These are phyloP conservation scores for Epichloe gansuensis DNA, from an alignment of 2,329 filamentous ascomycete species.

Conservation along the genomic window DNA sequence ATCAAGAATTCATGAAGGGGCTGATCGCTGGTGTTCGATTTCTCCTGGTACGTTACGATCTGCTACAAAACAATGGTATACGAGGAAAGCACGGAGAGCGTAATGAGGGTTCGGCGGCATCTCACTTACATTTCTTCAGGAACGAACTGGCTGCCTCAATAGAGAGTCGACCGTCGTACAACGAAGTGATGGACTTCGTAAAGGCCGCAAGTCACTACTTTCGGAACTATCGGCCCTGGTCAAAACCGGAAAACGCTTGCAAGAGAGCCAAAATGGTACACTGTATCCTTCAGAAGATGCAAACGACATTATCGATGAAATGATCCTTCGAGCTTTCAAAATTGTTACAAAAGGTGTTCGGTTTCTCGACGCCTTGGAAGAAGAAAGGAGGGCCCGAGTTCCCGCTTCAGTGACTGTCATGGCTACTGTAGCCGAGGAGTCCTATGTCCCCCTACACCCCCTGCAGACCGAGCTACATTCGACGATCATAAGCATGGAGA, in stretches of 20 bases:
- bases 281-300: slow-evolving; percentile 41
- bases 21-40: slow-evolving; percentile 88
- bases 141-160: slow-evolving; percentile 78
- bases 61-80: not conserved
- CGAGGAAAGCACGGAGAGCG: not conserved
- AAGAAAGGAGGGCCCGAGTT: slow-evolving; percentile 39
- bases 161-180: slow-evolving; percentile 67
- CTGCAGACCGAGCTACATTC: slow-evolving; percentile 43
- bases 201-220: slow-evolving; percentile 74
- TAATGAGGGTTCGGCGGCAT: not conserved
- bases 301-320: slow-evolving; percentile 76
- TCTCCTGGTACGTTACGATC: slow-evolving; percentile 55
- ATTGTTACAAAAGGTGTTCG: slow-evolving; percentile 84
- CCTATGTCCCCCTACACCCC: slow-evolving; percentile 50
- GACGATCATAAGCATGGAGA: slow-evolving; percentile 23
- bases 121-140: slow-evolving; percentile 37
- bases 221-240: slow-evolving; percentile 84
- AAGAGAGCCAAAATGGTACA: slow-evolving; percentile 52
- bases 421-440: slow-evolving; percentile 47
- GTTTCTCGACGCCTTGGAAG: slow-evolving; percentile 78
- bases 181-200: slow-evolving; percentile 61
- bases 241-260: slow-evolving; percentile 75
- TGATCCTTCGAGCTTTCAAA: slow-evolving; percentile 87
- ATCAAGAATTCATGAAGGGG: slow-evolving; percentile 88
- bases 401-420: slow-evolving; percentile 46